Conservation (phyloP, 1,139 yeast species). For the Arxiozyma heterogenica region DNA sequence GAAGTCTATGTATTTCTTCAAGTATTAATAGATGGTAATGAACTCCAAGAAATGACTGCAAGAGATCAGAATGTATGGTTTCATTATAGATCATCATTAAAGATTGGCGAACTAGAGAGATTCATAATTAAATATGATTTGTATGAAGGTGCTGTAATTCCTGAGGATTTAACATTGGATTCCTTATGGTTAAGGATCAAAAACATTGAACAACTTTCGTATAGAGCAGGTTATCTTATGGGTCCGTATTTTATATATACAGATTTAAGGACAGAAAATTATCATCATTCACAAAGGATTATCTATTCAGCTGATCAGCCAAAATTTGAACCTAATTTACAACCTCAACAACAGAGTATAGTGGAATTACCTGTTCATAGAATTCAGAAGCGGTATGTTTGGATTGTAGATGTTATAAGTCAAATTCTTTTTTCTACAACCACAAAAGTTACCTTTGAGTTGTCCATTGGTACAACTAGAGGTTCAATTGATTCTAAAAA, state of each 20-base stretch:
- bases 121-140: slow-evolving; percentile 40
- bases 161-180: slow-evolving; percentile 19
- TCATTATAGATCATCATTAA: slow-evolving; percentile 33
- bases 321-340: slow-evolving; percentile 61
- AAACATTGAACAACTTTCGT: slow-evolving; percentile 65
- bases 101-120: slow-evolving; percentile 52
- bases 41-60: background rate
- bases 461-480: slow-evolving; percentile 48
- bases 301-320: slow-evolving; percentile 70
- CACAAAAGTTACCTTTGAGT: slow-evolving; percentile 63
- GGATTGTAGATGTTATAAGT: slow-evolving; percentile 79
- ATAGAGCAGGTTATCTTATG: slow-evolving; percentile 80
- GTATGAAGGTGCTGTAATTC: slow-evolving; percentile 25
- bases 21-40: background rate
- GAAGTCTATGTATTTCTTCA: background rate
- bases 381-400: slow-evolving; percentile 43
- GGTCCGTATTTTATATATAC: slow-evolving; percentile 86
- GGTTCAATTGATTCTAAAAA: slow-evolving; percentile 30
- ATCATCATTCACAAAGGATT: slow-evolving; percentile 47
- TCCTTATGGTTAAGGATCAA: slow-evolving; percentile 58
- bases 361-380: slow-evolving; percentile 42
- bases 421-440: slow-evolving; percentile 72
- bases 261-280: slow-evolving; percentile 64
- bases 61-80: slow-evolving; percentile 28
- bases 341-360: slow-evolving; percentile 57